Base-by-base conservation (phyloP, 768 basidiomycete genomes). In the Termitomyces sp. region DNA sequence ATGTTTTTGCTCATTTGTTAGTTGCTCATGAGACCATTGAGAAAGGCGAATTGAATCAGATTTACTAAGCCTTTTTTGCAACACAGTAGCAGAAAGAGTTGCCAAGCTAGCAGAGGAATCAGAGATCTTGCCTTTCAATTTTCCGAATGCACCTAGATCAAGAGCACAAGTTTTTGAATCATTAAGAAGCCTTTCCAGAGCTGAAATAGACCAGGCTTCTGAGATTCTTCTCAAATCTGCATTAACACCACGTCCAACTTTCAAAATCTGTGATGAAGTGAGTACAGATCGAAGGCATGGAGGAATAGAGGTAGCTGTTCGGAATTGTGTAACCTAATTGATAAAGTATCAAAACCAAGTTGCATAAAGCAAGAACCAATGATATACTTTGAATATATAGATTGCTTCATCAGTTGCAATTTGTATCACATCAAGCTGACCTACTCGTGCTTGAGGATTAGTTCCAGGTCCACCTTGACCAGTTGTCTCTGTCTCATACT, bases 381-480 rank as follows among this genome's bases (percentile, higher is more conserved):
- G n/a, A n/a, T n/a, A n/a, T 35, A 35, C 35, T 8, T 8, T 52
- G 51, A 59, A 59, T 1, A 54, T 22, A 46, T 59, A 59, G 0
- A 53, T 12, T 3, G 13, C 15, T 20, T 53, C 13, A 18, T 45
- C 22, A 0, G 33, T 54, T 13, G 58, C 38, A 54, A 59, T 59
- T n/a, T 59, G 58, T 3, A 59, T 36, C 1, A 54, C 51, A 38
- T 59, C 51, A 24, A 59, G 35, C 16, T 59, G 58, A 36, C 18
- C 20, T 2, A 13, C 38, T 54, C 18, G 32, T 11, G 51, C 40
- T n/a, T 16, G 0, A 6, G 51, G 58, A 7, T 9, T 6, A 2
- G 40, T 35, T 22, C 58, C 58, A n/a, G 51, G 42, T 20, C 51
- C 51, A 15, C 58, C 58, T 1, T 28, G 15, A 9, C 51, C 58